Conservation (phyloP, 352 stramenopile species). For the Globisporangium paddicum region DNA sequence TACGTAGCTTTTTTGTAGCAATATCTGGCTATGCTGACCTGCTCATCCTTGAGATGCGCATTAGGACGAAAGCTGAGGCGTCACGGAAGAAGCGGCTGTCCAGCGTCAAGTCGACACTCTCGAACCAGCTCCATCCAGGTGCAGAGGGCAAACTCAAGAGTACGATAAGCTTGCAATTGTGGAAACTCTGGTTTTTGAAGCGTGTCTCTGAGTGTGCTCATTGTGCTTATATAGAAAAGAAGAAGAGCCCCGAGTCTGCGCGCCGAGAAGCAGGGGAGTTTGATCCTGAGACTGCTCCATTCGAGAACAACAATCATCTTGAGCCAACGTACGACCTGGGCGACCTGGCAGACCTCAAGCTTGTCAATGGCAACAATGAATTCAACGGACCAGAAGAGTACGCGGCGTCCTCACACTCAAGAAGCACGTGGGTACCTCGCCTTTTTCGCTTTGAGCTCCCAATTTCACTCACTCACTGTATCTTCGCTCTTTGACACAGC, state of each 20-base stretch:
- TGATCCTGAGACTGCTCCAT: neutral
- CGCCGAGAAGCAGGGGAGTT: constrained; percentile 15
- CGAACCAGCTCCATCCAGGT: constrained; percentile 64
- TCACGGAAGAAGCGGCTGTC: constrained; percentile 66
- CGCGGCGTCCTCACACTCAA: constrained; percentile 3
- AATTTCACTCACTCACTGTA: constrained; percentile 3
- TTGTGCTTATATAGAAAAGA: constrained; percentile 26
- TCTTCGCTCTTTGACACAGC: constrained; percentile 11
- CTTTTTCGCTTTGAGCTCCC: neutral
- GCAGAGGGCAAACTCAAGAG: constrained; percentile 66
- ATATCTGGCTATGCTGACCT: too few relatives aligned
- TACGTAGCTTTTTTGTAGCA: neutral
- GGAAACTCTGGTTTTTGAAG: neutral
- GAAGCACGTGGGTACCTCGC: constrained; percentile 18
- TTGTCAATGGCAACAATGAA: constrained; percentile 2
- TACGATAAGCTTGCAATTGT: constrained; percentile 21
- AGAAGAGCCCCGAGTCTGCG: constrained; percentile 24
- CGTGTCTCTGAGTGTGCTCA: neutral
- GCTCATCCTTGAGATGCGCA: neutral
- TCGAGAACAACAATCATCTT: constrained; percentile 21
- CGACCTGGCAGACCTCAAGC: neutral
- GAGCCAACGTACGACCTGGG: constrained; percentile 9
- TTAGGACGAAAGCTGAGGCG: constrained; percentile 64
- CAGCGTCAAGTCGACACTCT: constrained; percentile 70
- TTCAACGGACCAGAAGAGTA: constrained; percentile 8